Evolutionary conservation across 805 yeast species (phyloP).

Genomic region (Allodekkera sacchari): DNA sequence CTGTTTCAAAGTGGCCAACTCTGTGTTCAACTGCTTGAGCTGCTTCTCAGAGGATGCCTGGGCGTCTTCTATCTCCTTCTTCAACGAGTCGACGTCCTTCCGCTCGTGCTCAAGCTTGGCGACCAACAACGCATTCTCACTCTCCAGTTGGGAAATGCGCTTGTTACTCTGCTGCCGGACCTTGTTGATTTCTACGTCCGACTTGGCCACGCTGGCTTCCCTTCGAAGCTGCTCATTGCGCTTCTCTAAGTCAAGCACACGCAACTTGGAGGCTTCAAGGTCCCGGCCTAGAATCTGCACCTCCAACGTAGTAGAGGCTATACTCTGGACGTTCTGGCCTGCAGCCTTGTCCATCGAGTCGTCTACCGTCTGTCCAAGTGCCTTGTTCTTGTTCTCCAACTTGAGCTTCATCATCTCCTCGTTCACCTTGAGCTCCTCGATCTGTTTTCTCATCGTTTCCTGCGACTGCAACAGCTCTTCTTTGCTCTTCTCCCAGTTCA

Average conservation of each 20-base stretch:
- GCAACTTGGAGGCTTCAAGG: slow-evolving; percentile 58
- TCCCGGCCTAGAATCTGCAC: slow-evolving; percentile 67
- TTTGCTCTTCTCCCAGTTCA: slow-evolving; percentile 47
- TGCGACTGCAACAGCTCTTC: slow-evolving; percentile 49
- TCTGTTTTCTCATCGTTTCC: slow-evolving; percentile 41
- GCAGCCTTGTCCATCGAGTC: slow-evolving; percentile 16
- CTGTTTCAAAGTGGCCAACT: slow-evolving; percentile 40
- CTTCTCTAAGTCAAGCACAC: slow-evolving; percentile 63
- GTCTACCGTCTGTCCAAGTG: slow-evolving; percentile 29
- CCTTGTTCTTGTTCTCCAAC: slow-evolving; percentile 38
- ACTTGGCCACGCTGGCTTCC: slow-evolving; percentile 49
- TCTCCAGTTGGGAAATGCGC: slow-evolving; percentile 48
- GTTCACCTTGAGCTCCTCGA: slow-evolving; percentile 56
- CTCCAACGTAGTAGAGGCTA: slow-evolving; percentile 38
- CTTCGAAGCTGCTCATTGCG: slow-evolving; percentile 69
- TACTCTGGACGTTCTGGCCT: slow-evolving; percentile 9
- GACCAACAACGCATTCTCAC: slow-evolving; percentile 57
- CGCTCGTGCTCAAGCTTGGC: slow-evolving; percentile 50
- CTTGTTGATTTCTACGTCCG: slow-evolving; percentile 34
- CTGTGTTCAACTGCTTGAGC: slow-evolving; percentile 36
- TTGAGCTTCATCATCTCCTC: slow-evolving; percentile 60
- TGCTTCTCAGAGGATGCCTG: slow-evolving; percentile 37
- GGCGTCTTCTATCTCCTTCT: slow-evolving; percentile 20
- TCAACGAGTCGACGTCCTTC: slow-evolving; percentile 18
- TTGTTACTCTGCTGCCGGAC: slow-evolving; percentile 34